phyloP scores from a whole-genome alignment of 2,329 filamentous ascomycete genomes.

The Epichloe aotearoae region DNA sequence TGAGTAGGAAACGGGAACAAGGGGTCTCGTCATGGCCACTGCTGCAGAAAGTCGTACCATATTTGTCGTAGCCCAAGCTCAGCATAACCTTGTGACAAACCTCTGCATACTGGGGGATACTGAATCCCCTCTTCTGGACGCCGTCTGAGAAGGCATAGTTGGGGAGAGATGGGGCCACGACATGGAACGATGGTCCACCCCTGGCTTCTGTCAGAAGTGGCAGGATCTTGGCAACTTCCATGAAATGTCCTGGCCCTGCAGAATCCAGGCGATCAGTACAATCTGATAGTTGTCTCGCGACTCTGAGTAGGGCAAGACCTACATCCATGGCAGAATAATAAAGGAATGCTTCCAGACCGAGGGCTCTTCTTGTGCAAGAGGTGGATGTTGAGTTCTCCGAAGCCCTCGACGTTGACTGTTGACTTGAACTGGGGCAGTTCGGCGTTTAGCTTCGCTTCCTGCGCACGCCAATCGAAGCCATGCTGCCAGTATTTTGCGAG shows the following conservation, averaged over 20 bases:
- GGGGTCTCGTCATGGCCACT: background rate
- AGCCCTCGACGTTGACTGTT: constrained; percentile 39
- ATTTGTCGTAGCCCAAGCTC: constrained; percentile 40
- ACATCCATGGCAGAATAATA: constrained; percentile 37
- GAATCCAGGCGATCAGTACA: background rate
- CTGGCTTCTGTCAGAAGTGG: constrained; percentile 26
- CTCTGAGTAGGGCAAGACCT: background rate
- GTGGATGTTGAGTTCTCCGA: constrained; percentile 47
- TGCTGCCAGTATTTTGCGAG: constrained; percentile 23
- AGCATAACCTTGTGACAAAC: constrained; percentile 55
- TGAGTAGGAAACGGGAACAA: too few relatives aligned
- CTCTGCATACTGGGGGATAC: constrained; percentile 30
- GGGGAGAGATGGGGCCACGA: constrained; percentile 46
- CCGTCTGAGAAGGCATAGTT: constrained; percentile 30
- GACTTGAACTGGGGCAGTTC: constrained; percentile 43
- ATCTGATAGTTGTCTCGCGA: background rate
- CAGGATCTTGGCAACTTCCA: constrained; percentile 53
- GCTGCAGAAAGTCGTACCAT: constrained; percentile 12
- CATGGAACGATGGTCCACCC: constrained; percentile 33
- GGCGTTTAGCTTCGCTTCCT: constrained; percentile 43
- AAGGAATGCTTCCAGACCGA: constrained; percentile 40
- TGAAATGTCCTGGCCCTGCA: constrained; percentile 50
- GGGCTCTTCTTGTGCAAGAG: constrained; percentile 46
- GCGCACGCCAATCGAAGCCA: constrained; percentile 49
- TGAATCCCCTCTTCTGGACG: constrained; percentile 18